Conservation (phyloP, 305 asterid genomes). For the Fraxinus floribunda region DNA sequence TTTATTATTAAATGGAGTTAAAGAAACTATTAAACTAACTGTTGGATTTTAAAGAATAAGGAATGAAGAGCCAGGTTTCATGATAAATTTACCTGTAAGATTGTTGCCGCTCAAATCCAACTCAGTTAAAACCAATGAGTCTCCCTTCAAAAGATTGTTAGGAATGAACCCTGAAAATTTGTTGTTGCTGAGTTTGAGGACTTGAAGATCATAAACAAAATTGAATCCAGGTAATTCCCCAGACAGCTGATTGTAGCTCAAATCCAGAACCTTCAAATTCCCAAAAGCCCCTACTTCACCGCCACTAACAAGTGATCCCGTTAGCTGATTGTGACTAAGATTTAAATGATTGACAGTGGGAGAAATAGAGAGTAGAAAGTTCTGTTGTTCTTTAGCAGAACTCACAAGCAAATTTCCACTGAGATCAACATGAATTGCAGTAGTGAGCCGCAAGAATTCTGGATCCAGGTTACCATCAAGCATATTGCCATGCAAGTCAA, state of each 20-base stretch:
- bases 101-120: conserved; percentile 91
- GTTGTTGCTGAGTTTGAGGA: conserved; percentile 74
- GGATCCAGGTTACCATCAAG: conserved; percentile 72
- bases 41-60: background rate
- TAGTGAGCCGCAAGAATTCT: conserved; percentile 60
- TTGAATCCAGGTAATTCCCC: conserved; percentile 88
- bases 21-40: background rate
- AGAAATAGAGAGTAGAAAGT: conserved; percentile 56
- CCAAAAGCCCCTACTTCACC: conserved; percentile 62
- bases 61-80: background rate
- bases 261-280: conserved; percentile 77
- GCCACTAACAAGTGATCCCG: conserved; percentile 70
- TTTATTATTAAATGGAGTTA: background rate
- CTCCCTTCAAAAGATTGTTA: conserved; percentile 81
- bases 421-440: conserved; percentile 76
- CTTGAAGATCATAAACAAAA: conserved; percentile 83
- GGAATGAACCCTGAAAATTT: conserved; percentile 75
- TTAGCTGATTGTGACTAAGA: conserved; percentile 70
- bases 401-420: conserved; percentile 66
- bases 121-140: conserved; percentile 67
- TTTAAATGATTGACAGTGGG: conserved; percentile 64
- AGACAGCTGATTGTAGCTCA: conserved; percentile 85
- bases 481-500: conserved; percentile 86
- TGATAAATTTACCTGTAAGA: conserved; percentile 63
- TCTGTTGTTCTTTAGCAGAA: conserved; percentile 44